Evolutionary conservation across 2,329 filamentous ascomycete genomes (phyloP), one percentile per base, ranked within the genome.

Genomic region (Fusarium buxicola): DNA sequence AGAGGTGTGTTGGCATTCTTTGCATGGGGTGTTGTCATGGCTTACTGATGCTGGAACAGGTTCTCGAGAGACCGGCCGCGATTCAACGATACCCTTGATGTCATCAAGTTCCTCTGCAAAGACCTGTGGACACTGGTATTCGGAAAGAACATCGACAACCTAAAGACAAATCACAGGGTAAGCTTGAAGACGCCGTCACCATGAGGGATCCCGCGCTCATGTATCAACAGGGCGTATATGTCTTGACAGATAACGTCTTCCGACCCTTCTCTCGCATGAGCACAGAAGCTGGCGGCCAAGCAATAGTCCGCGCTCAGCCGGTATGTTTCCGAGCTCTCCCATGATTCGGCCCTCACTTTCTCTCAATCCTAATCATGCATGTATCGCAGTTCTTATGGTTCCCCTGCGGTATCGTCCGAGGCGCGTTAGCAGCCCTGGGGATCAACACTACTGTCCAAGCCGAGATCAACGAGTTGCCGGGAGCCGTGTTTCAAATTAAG

Each of bases 101-200:
- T 94, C 45, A 99, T 99, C 75, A 99, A 99, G 76, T 98, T 99
- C 73, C 83, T 99, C 45, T 99, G 95, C 86, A 99, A 99, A 81
- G 95, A 99, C 76, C 84, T 99, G 39, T 99, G 95, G 95, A 93
- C 88, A 30, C 83, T 98, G 16, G 86, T 97, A 13, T 99, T 97
- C 77, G 86, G 92, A 74, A 99, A 99, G 79, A 96, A 98, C 76
- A 92, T 99, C 73, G 95, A 99, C 78, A 99, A 99, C 75, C 84
- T 99, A 41, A 99, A 99, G 80, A 99, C 95, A 8, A 99, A 99
- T 74, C 95, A 99, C 75, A 84, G 95, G 70, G 90, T 92, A 80
- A 15, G 82, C 69, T 38, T 16, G 28, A 11, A 21, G 21, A 8
- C 28, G 16, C 21, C 41, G 32, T 18, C 9, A 7, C 8, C 38